Evolutionary conservation across 2,329 filamentous ascomycete genomes (phyloP), one percentile per base, ranked within the genome.

Genomic region (Paramyrothecium sp.): DNA sequence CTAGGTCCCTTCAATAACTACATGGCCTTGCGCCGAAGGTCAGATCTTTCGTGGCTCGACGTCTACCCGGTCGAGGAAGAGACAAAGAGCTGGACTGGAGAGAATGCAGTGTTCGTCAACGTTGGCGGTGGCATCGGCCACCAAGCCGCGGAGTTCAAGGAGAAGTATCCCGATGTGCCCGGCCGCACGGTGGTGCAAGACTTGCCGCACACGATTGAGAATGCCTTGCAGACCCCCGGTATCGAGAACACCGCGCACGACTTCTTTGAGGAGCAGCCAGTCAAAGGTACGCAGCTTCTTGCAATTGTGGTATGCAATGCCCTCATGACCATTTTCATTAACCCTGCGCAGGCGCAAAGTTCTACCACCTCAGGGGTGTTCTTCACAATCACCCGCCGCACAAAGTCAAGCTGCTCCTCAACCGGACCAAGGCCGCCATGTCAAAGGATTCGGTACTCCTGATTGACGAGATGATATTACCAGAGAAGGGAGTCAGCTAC

Each of bases 241-340:
- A 48, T 67, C 1, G 66, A 69, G 51, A 61, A 61, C 5, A 68
- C 67, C 63, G 56, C 59, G 4, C 67, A 73, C 38, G 67, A 74
- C 54, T 73, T 56, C 44, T 56, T 55, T 7, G 51, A 60, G 22
- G 54, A 58, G 21, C 53, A 55, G 44, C 53, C 53, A 17, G 30
- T 55, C 23, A 48, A 55, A 50, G 53, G 53, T 50, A 26, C 26
- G 53, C 19, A 30, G 13, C 12, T 2, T 7, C 55, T 2, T 7
- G 46, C 11, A 41, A 11, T n/a, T n/a, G 34, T n/a, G n/a, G n/a
- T n/a, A n/a, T n/a, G n/a, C n/a, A n/a, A n/a, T n/a, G n/a, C n/a
- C n/a, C n/a, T n/a, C n/a, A n/a, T n/a, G n/a, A n/a, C n/a, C n/a
- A n/a, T n/a, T n/a, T n/a, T n/a, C n/a, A n/a, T n/a, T n/a, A 41